phyloP scores from a whole-genome alignment of 2,329 filamentous ascomycete species.

The Alternaria sp. region DNA sequence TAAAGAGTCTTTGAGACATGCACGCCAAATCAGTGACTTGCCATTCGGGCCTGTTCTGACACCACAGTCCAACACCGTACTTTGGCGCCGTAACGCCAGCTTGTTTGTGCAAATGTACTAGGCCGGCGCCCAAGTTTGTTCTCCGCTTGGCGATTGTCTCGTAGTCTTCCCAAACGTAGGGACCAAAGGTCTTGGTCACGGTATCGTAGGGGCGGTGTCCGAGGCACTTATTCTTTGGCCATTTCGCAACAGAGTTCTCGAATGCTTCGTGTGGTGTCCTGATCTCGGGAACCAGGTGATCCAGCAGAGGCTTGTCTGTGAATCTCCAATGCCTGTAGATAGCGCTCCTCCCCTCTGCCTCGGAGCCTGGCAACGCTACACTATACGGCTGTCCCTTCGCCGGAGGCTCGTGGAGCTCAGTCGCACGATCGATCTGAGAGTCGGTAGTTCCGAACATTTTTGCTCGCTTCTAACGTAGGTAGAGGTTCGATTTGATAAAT shows the following conservation, averaged over 20 bases:
- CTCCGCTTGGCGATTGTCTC: slow-evolving; percentile 78
- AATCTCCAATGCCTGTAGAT: slow-evolving; percentile 87
- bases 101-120: slow-evolving; percentile 81
- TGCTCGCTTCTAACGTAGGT: slow-evolving; percentile 1
- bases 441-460: slow-evolving; percentile 46
- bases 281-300: slow-evolving; percentile 66
- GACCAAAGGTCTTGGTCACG: slow-evolving; percentile 74
- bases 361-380: slow-evolving; percentile 76
- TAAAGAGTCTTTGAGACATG: slow-evolving; percentile 85
- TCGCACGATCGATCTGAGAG: slow-evolving; percentile 43
- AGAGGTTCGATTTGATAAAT: neutral
- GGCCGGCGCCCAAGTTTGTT: slow-evolving; percentile 83
- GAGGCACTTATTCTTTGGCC: slow-evolving; percentile 75
- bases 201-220: slow-evolving; percentile 83
- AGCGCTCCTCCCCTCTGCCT: slow-evolving; percentile 73
- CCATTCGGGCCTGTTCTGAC: slow-evolving; percentile 88
- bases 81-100: slow-evolving; percentile 70
- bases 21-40: slow-evolving; percentile 87
- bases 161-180: slow-evolving; percentile 86
- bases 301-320: slow-evolving; percentile 67
- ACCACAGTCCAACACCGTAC: slow-evolving; percentile 83
- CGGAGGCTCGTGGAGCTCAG: slow-evolving; percentile 67
- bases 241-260: slow-evolving; percentile 68
- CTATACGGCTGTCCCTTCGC: slow-evolving; percentile 80
- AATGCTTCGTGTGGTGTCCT: slow-evolving; percentile 83